Evolutionary conservation across 305 asterid genomes (phyloP), one percentile per base, ranked within the genome.

Genomic region (Ajuga reptans): DNA sequence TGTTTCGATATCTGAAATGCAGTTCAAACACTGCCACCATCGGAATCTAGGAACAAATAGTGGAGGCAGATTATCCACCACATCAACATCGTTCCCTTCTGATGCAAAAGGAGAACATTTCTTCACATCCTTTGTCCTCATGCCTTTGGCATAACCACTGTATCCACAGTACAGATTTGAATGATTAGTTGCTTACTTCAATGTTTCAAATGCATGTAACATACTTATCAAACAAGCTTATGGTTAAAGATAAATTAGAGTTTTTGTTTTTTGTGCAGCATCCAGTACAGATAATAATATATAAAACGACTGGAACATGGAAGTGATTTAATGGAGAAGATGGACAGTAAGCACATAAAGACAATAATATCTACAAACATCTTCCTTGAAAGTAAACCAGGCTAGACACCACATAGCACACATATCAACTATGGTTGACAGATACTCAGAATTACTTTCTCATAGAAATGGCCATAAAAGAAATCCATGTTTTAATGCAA

Each of bases 121-220:
- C 62, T 59, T 70, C 60, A 41, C 16, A 71, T 84, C 80, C 72
- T 78, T 84, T 67, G 61, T 75, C 66, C 97, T 83, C 87, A 80
- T 85, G 33, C 71, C 92, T 31, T 89, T 81, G 10, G 84, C 88
- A 72, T 76, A 91, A 16, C 87, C 91, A 77, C 93, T 89, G 89
- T 84, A 77, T 21, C 27, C 27, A 21, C 27, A 21, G 1, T 57
- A 75, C 52, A 1, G 4, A 73, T 77, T 5, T 56, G 39, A 53
- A 37, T 17, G 6, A 21, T 21, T 21, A n/a, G 27, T 21, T 21
- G 27, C 27, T 21, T 21, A 21, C 27, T 21, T 1, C 27, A 21
- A 21, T 21, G 1, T 21, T 2, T 21, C 27, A 21, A 21, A 21
- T 21, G 27, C 27, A 21, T 21, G 27, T 21, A 21, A 1, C 27